A percentile compares a stretch with the other conserved stretches of the same genome.
Conservation (phyloP, 331 rosid species). For the Quercus phellos region DNA sequence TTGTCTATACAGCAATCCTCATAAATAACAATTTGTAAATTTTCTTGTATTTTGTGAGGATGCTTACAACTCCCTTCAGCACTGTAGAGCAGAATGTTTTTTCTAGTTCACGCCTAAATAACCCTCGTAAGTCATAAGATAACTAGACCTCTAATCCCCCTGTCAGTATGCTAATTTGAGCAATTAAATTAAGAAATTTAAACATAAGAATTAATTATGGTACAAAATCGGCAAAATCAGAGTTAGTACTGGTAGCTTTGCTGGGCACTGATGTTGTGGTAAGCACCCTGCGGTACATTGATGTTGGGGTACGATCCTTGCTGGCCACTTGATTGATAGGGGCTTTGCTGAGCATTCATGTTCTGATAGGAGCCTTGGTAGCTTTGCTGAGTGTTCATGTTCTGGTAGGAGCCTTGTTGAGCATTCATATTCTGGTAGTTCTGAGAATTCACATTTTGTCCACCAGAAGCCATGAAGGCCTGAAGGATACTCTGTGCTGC, state of each 20-base stretch:
- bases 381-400: constrained; percentile 7
- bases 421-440: constrained; percentile 7
- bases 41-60: background rate
- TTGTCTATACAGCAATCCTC: background rate
- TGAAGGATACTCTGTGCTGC: constrained; percentile 22
- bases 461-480: constrained; percentile 12
- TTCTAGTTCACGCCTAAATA: background rate
- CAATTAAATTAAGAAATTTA: background rate
- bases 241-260: constrained; percentile 27
- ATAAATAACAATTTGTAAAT: background rate
- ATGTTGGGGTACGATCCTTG: constrained; percentile 22
- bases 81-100: background rate
- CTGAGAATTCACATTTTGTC: constrained; percentile 14
- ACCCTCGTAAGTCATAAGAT: background rate
- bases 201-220: background rate
- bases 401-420: constrained; percentile 12
- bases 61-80: background rate
- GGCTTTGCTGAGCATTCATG: constrained; percentile 20
- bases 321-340: constrained; percentile 20
- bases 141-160: background rate
- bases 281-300: constrained; percentile 7
- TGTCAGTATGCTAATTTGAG: background rate
- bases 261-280: constrained; percentile 11
- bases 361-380: constrained; percentile 10
- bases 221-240: background rate